A percentile compares a stretch with the other conserved stretches of the same genome.
phyloP scores from a whole-genome alignment of 768 basidiomycete species.

The Cantharellus anzutake region DNA sequence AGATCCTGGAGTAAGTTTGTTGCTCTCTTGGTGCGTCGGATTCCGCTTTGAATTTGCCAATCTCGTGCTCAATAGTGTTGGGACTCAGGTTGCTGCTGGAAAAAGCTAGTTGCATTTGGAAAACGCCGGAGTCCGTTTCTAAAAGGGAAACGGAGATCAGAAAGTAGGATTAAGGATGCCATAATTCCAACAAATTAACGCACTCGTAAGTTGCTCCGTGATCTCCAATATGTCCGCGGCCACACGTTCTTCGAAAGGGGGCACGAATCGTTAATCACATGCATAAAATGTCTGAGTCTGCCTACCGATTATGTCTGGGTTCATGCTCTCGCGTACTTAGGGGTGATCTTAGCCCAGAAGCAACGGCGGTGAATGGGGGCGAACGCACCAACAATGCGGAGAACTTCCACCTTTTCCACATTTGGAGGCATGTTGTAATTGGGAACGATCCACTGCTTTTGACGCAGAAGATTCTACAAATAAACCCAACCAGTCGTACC shows the following conservation, averaged over 20 bases:
- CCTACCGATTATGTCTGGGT: slow-evolving; percentile 33
- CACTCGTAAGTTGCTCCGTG: slow-evolving; percentile 36
- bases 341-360: slow-evolving; percentile 24
- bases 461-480: slow-evolving; percentile 20
- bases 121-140: neutral
- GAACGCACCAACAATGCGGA: slow-evolving; percentile 33
- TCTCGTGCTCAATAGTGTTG: no score
- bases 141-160: neutral
- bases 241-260: slow-evolving; percentile 25
- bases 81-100: no score
- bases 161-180: no score
- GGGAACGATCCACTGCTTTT: slow-evolving; percentile 42
- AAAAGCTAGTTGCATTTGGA: neutral
- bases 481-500: neutral
- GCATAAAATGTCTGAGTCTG: neutral
- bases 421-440: slow-evolving; percentile 37
- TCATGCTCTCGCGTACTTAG: slow-evolving; percentile 38
- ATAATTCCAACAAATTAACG: slow-evolving; percentile 3
- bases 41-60: no score
- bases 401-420: slow-evolving; percentile 34
- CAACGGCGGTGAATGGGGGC: slow-evolving; percentile 8
- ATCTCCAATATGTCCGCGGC: slow-evolving; percentile 50
- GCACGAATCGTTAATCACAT: neutral
- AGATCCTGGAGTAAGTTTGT: no score
- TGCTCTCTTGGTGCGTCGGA: no score